phyloP scores from a whole-genome alignment of 352 stramenopile genomes.

The Phytophthora litchii region DNA sequence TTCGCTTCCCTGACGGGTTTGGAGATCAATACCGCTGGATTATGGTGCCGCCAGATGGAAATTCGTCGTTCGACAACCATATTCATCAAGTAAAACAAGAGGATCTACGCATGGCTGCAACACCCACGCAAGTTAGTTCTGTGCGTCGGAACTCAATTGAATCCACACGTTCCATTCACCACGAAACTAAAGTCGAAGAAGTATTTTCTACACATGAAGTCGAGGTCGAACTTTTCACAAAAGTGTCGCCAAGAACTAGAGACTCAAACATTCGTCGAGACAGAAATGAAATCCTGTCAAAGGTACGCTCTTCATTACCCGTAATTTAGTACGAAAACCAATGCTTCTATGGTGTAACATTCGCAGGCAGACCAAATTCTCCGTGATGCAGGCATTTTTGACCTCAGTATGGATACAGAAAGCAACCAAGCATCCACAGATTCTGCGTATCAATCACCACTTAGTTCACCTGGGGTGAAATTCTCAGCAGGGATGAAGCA shows the following conservation, averaged over 20 bases:
- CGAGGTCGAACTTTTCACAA: conserved; percentile 7
- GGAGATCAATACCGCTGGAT: conserved; percentile 43
- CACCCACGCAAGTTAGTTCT: conserved; percentile 1
- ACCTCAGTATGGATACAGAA: conserved; percentile 6
- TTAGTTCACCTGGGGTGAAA: conserved; percentile 8
- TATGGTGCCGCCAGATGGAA: conserved; percentile 23
- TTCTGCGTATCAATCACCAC: conserved; percentile 12
- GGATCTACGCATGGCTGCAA: conserved; percentile 29
- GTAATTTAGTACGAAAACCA: neutral
- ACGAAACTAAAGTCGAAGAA: conserved; percentile 6
- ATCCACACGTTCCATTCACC: conserved; percentile 1
- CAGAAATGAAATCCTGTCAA: conserved; percentile 40
- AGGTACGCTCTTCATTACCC: conserved; percentile 21
- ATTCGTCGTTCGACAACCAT: neutral
- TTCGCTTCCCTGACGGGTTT: conserved; percentile 39
- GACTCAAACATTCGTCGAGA: conserved; percentile 42
- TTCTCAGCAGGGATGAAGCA: conserved; percentile 18
- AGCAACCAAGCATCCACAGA: conserved; percentile 17
- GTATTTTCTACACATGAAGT: neutral
- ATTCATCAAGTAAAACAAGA: conserved; percentile 28
- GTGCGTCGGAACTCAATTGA: conserved; percentile 16
- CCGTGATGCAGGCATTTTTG: conserved; percentile 44
- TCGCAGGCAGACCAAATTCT: conserved; percentile 54
- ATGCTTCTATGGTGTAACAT: neutral
- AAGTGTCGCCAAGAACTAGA: conserved; percentile 25